These are phyloP conservation scores for Phaffomyces antillensis DNA, from an alignment of 805 yeast species.

Conservation along the genomic window DNA sequence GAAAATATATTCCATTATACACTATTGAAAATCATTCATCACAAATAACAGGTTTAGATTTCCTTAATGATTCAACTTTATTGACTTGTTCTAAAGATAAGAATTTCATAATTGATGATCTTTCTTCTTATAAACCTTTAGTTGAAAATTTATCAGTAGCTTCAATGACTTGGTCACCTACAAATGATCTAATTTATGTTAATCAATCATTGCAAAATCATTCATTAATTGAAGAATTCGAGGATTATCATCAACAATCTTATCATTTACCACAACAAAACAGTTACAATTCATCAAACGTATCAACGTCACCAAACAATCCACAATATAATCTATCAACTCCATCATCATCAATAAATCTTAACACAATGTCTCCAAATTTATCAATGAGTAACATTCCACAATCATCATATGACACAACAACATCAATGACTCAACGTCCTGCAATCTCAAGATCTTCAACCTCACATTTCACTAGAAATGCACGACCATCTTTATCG, in stretches of 20 bases:
- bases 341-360: neutral
- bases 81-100: constrained; percentile 49
- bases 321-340: constrained; percentile 1
- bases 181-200: constrained; percentile 42
- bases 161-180: constrained; percentile 53
- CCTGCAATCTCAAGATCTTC: constrained; percentile 21
- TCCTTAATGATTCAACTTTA: constrained; percentile 39
- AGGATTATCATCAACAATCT: neutral
- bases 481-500: constrained; percentile 11
- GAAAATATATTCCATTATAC: constrained; percentile 66
- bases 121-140: constrained; percentile 33
- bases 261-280: neutral
- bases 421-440: constrained; percentile 15
- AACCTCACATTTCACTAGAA: constrained; percentile 10
- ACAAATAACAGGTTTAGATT: constrained; percentile 50
- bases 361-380: constrained; percentile 4
- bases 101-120: constrained; percentile 39
- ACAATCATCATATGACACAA: neutral
- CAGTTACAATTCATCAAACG: constrained; percentile 3
- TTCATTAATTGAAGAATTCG: constrained; percentile 30
- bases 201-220: constrained; percentile 33
- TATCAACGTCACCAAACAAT: constrained; percentile 5
- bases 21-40: constrained; percentile 42
- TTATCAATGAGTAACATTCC: constrained; percentile 7
- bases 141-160: constrained; percentile 45